Conservation (phyloP, 2,329 filamentous ascomycete species). For the Penicillium brevicompactum region DNA sequence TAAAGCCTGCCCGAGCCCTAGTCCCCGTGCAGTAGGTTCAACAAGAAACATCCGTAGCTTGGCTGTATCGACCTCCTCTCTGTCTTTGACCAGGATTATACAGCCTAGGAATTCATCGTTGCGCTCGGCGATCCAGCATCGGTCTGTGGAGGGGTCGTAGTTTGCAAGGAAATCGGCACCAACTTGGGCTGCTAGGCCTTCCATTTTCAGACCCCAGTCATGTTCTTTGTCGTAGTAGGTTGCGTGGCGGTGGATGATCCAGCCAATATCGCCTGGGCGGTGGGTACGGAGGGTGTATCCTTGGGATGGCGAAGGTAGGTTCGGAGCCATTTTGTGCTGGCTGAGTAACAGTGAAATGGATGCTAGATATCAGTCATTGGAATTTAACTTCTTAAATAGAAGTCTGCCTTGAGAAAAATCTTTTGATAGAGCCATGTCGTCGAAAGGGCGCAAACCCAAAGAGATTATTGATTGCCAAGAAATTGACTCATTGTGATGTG, state of each 20-base stretch:
- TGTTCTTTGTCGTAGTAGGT: slow-evolving; percentile 19
- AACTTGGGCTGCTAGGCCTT: slow-evolving; percentile 14
- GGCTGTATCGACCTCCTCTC: neutral
- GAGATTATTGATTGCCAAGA: neutral
- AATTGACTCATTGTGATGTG: neutral
- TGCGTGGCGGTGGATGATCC: slow-evolving; percentile 22
- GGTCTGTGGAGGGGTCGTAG: slow-evolving; percentile 16
- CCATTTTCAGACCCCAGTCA: slow-evolving; percentile 17
- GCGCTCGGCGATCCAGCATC: slow-evolving; percentile 24
- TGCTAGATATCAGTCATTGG: neutral
- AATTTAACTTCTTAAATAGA: neutral
- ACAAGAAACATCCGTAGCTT: slow-evolving; percentile 1
- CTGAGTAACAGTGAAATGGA: too few species aligned
- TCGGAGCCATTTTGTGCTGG: neutral
- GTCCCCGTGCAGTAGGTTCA: slow-evolving; percentile 9
- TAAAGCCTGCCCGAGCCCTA: slow-evolving; percentile 17
- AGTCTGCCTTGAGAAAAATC: neutral
- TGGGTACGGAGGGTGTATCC: slow-evolving; percentile 15
- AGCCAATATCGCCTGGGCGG: slow-evolving; percentile 18
- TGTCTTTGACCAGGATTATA: slow-evolving; percentile 20
- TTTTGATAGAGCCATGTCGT: neutral
- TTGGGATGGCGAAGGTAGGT: too few species aligned
- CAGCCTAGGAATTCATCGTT: slow-evolving; percentile 15
- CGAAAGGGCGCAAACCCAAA: slow-evolving; percentile 1
- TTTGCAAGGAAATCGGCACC: slow-evolving; percentile 18